Evolutionary conservation across 2,329 filamentous ascomycete genomes (phyloP).

Genomic region (Blumeriella jaapii): DNA sequence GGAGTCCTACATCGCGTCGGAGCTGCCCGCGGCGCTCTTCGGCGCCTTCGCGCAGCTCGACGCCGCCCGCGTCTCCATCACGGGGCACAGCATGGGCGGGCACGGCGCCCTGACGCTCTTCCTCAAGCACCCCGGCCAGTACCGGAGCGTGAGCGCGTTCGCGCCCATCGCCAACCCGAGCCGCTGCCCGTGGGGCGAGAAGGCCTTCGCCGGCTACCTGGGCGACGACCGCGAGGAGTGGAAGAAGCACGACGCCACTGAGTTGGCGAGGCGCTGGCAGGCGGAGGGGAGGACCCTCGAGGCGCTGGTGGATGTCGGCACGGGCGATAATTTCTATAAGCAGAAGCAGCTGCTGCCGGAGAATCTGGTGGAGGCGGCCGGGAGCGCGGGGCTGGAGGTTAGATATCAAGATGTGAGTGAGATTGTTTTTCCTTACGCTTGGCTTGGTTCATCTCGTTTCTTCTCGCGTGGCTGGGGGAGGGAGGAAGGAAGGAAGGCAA

Average conservation of each 20-base stretch:
- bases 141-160: constrained; percentile 81
- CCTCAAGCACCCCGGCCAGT: constrained; percentile 81
- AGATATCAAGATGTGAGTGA: constrained; percentile 68
- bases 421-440: no score
- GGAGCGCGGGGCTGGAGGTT: constrained; percentile 62
- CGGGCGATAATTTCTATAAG: constrained; percentile 94
- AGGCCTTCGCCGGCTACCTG: constrained; percentile 88
- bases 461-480: neutral
- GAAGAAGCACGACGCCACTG: constrained; percentile 85
- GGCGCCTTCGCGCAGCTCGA: constrained; percentile 63
- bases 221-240: constrained; percentile 66
- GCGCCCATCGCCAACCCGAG: constrained; percentile 82
- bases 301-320: constrained; percentile 83
- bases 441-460: neutral
- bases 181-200: constrained; percentile 85
- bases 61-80: constrained; percentile 60
- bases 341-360: constrained; percentile 85
- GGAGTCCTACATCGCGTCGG: constrained; percentile 83
- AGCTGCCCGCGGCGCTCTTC: constrained; percentile 74
- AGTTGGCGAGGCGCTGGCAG: constrained; percentile 70
- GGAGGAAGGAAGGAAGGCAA: neutral
- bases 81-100: constrained; percentile 94
- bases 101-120: constrained; percentile 90
- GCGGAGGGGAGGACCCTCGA: constrained; percentile 56
- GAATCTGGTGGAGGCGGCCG: constrained; percentile 74